Evolutionary conservation across 139 green algal genomes (phyloP).

Genomic region (Ulvella scutata): DNA sequence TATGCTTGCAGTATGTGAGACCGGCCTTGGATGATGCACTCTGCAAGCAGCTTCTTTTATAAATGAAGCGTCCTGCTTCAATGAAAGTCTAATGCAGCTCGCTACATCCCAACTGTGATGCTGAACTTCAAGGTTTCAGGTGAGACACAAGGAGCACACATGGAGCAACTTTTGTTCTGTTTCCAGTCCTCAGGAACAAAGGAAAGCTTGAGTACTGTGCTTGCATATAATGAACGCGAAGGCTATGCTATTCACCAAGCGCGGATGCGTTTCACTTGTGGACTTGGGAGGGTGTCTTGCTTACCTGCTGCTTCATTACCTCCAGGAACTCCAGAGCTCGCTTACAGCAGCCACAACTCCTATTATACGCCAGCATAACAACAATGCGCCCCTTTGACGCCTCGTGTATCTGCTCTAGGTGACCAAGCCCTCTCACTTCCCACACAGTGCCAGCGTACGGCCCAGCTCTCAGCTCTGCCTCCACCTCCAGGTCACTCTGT

Average conservation of each 20-base stretch:
- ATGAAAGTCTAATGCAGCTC: constrained; percentile 5
- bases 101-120: too few relatives aligned
- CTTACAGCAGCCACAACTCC: background rate
- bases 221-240: too few relatives aligned
- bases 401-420: constrained; percentile 12
- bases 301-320: background rate
- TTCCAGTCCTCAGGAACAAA: too few relatives aligned
- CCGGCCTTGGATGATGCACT: background rate
- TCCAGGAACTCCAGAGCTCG: background rate
- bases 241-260: too few relatives aligned
- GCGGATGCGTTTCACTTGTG: too few relatives aligned
- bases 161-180: too few relatives aligned
- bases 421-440: constrained; percentile 5
- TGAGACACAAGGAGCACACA: too few relatives aligned
- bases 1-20: constrained; percentile 16
- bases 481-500: constrained; percentile 5
- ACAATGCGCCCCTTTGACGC: constrained; percentile 9
- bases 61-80: background rate
- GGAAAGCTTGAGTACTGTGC: too few relatives aligned
- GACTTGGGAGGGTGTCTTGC: too few relatives aligned
- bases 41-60: background rate
- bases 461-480: background rate
- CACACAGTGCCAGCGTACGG: background rate
- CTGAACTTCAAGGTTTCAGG: too few relatives aligned
- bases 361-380: constrained; percentile 12